phyloP scores from a whole-genome alignment of 2,329 filamentous ascomycete genomes.

The Microdochium trichocladiopsis region DNA sequence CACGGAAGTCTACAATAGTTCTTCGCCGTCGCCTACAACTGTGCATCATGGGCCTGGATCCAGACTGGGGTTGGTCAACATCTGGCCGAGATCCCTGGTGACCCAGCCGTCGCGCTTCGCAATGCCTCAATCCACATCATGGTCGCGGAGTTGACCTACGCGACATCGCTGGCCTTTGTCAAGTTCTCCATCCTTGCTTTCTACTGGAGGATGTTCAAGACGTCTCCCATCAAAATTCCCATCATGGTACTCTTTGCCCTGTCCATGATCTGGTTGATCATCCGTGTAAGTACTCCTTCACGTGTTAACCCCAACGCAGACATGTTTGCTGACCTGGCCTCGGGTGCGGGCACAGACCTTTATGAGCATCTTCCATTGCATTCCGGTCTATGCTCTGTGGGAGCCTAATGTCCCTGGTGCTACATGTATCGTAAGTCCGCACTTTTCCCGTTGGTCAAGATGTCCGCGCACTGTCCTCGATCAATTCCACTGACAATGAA shows the following conservation, averaged over 20 bases:
- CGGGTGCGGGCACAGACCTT: neutral
- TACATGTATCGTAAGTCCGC: neutral
- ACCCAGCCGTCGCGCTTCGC: neutral
- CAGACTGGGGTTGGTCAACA: neutral
- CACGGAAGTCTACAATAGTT: neutral
- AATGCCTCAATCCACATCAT: neutral
- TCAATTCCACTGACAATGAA: neutral
- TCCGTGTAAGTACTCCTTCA: neutral
- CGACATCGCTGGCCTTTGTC: neutral
- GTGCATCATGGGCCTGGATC: neutral
- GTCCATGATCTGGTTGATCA: neutral
- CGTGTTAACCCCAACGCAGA: neutral
- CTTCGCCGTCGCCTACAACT: neutral
- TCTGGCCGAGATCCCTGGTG: neutral
- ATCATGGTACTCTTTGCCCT: neutral
- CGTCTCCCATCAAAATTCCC: neutral
- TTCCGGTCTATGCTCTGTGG: neutral
- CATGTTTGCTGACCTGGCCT: neutral
- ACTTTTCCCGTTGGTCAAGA: neutral
- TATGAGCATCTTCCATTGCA: neutral
- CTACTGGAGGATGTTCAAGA: constrained; percentile 1
- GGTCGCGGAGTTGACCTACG: neutral
- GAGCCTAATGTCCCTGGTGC: neutral
- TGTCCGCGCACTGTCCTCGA: no score
- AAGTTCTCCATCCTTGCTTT: neutral